phyloP scores from a whole-genome alignment of 257 asterid species.

The Solanum megistacrolobum region DNA sequence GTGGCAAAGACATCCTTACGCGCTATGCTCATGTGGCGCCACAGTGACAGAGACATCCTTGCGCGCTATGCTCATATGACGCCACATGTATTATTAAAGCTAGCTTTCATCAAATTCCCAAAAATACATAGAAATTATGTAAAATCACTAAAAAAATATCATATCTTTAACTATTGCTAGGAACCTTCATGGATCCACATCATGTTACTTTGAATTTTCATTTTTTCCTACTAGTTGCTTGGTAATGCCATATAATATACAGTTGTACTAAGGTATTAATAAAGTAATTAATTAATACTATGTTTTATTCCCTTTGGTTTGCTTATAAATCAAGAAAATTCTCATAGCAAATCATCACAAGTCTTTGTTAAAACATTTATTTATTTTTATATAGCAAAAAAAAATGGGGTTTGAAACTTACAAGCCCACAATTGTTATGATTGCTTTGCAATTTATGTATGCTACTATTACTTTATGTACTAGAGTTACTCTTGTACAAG shows the following conservation, averaged over 20 bases:
- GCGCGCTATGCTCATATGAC: neutral
- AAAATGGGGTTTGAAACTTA: conserved; percentile 32
- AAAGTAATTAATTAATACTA: neutral
- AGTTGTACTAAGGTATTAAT: neutral
- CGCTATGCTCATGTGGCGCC: neutral
- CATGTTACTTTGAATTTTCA: neutral
- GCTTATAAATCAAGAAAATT: neutral
- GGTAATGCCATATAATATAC: neutral
- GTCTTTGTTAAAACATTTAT: neutral
- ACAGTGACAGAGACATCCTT: neutral
- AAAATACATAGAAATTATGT: neutral
- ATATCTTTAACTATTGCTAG: neutral
- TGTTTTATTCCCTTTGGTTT: neutral
- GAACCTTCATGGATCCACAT: neutral
- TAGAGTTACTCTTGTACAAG: conserved; percentile 36
- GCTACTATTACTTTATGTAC: conserved; percentile 28
- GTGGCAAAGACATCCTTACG: neutral
- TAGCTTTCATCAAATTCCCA: neutral
- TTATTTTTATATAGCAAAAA: neutral
- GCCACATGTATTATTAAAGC: neutral
- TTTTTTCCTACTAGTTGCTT: neutral
- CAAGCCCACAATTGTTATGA: conserved; percentile 41
- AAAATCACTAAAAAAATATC: neutral
- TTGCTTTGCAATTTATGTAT: conserved; percentile 38
- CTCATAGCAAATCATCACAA: neutral